A percentile compares a stretch with the other conserved stretches of the same genome.
phyloP scores from a whole-genome alignment of 805 yeast genomes.

The Metschnikowia gelsemii region DNA sequence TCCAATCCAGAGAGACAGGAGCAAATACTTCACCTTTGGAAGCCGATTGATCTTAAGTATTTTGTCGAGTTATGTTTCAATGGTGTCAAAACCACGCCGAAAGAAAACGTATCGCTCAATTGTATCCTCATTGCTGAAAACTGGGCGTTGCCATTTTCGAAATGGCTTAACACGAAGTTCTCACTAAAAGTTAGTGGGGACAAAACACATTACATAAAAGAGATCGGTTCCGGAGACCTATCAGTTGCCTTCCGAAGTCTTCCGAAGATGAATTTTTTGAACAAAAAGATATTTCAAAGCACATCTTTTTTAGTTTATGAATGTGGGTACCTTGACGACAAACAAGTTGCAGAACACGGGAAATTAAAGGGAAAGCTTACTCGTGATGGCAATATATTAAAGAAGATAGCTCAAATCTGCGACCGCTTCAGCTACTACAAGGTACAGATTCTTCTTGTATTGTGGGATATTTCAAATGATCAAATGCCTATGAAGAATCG shows the following conservation, averaged over 20 bases:
- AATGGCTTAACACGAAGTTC: constrained; percentile 51
- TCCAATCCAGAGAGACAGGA: constrained; percentile 31
- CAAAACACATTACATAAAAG: constrained; percentile 27
- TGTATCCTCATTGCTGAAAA: constrained; percentile 47
- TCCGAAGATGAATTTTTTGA: constrained; percentile 37
- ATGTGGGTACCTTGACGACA: constrained; percentile 43
- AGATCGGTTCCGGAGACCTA: constrained; percentile 27
- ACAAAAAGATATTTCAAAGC: constrained; percentile 37
- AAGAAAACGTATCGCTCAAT: constrained; percentile 27
- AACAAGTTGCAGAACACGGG: constrained; percentile 10
- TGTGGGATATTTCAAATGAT: constrained; percentile 39
- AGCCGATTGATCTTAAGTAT: constrained; percentile 40
- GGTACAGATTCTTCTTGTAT: constrained; percentile 40
- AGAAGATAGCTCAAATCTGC: constrained; percentile 35
- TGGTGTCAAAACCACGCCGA: constrained; percentile 26
- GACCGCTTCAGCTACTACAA: constrained; percentile 36
- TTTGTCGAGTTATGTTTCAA: constrained; percentile 32
- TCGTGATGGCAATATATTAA: constrained; percentile 37
- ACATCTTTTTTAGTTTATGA: constrained; percentile 50
- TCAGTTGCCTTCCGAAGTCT: constrained; percentile 40
- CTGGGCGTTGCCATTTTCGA: constrained; percentile 47
- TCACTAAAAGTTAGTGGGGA: constrained; percentile 33
- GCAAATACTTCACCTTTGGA: constrained; percentile 46
- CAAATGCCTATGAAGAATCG: constrained; percentile 20
- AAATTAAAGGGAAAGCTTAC: constrained; percentile 33